Evolutionary conservation across 192 early-diverging fungal genomes (phyloP), one percentile per base, ranked within the genome.

Genomic region (Coemansia reversa): DNA sequence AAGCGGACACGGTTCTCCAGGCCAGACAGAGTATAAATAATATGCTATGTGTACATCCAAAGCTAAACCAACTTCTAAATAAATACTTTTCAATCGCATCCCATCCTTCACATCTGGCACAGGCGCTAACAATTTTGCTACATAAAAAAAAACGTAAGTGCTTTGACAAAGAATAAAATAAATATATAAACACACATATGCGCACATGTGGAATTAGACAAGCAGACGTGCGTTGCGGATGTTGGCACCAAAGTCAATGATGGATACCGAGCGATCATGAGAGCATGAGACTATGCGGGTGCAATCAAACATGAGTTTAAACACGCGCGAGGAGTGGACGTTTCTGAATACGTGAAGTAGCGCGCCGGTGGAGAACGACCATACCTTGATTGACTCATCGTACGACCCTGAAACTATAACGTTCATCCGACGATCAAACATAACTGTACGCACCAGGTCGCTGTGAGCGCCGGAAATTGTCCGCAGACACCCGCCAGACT

Each of bases 351-450:
- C 83, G 51, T 79, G 76, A 0, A 89, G 16, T 25, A 88, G 63
- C 45, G 70, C 72, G 2, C 94, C 94, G 0, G 84, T 88, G 28
- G 85, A 74, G 48, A 90, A 65, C 55, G 89, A 85, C 95, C 95
- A 97, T 19, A 97, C 84, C 72, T 93, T 95, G 59, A 97, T 72
- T 3, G 89, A 86, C 64, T 91, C 86, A 67, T 96, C 91, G 71
- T 97, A 97, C 22, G 89, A 87, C 3, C 92, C 94, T n/a, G 90
- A 91, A 18, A 97, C 89, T 16, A 96, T 80, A 18, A 85, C 67
- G 25, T 85, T 70, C 51, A 71, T 69, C 11, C 35, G 33, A 23
- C 67, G 62, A 59, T 68, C 53, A 23, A 81, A 62, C 65, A 71
- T 71, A 14, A 81, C 42, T 0, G 78, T 75, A 59, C 78, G 78